These are phyloP conservation scores for Heterococcus sp. DNA, from an alignment of 108 stramenopile genomes.

Conservation along the genomic window DNA sequence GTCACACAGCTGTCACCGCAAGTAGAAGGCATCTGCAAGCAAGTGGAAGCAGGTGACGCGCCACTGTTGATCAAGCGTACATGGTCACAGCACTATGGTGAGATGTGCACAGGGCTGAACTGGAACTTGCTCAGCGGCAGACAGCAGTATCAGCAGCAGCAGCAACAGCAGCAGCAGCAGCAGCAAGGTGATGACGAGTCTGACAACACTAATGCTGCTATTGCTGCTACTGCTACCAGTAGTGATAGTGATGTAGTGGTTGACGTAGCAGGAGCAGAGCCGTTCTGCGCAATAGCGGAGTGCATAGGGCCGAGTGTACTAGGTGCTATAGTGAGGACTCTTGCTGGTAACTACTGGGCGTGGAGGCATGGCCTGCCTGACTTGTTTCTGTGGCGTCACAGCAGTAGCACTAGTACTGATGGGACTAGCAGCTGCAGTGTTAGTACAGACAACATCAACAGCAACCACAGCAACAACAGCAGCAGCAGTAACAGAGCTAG, in stretches of 20 bases:
- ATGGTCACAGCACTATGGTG: conserved; percentile 31
- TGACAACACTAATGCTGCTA: too few relatives aligned
- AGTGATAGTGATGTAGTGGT: too few relatives aligned
- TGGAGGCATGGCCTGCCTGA: conserved; percentile 45
- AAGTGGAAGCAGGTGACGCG: too few relatives aligned
- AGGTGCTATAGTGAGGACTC: not conserved
- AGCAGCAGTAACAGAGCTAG: not conserved
- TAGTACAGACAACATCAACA: not conserved
- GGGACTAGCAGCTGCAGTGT: not conserved
- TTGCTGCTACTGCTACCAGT: too few relatives aligned
- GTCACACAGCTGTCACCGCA: too few relatives aligned
- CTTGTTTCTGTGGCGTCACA: conserved; percentile 45
- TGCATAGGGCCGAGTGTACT: not conserved
- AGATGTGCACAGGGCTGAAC: conserved; percentile 26
- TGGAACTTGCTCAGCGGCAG: conserved; percentile 21
- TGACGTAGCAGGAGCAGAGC: not conserved
- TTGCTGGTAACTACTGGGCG: conserved; percentile 39
- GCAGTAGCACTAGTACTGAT: too few relatives aligned
- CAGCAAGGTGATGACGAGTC: too few relatives aligned
- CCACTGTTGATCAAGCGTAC: conserved; percentile 3
- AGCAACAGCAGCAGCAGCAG: too few relatives aligned
- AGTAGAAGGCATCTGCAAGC: too few relatives aligned
- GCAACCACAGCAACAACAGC: not conserved
- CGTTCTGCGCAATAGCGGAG: not conserved
- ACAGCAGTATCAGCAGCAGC: too few relatives aligned